These are phyloP conservation scores for Talaromyces sp. DNA, from an alignment of 2,329 filamentous ascomycete species.

Conservation along the genomic window DNA sequence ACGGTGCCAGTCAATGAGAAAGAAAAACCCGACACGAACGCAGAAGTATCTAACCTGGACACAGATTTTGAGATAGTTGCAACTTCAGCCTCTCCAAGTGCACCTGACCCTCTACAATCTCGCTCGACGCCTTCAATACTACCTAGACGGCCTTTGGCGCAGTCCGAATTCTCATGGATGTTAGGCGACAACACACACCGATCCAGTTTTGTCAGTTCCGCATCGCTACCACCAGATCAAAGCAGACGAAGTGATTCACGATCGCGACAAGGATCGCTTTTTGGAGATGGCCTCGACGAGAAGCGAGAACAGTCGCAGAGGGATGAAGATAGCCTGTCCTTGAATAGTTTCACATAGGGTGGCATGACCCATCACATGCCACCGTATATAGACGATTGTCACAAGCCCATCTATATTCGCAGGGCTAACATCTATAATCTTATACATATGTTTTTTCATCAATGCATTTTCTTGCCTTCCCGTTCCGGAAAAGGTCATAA, in stretches of 20 bases:
- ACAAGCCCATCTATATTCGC: not conserved
- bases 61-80: not conserved
- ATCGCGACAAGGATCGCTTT: constrained; percentile 34
- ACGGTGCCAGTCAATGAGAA: not conserved
- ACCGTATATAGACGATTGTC: not conserved
- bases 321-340: constrained; percentile 41
- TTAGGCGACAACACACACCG: constrained; percentile 46
- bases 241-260: constrained; percentile 36
- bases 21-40: not conserved
- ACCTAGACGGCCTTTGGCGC: constrained; percentile 41
- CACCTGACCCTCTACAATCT: constrained; percentile 5
- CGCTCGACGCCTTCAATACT: constrained; percentile 4
- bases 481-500: too few species aligned
- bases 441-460: not conserved
- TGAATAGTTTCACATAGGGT: constrained; percentile 36
- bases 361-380: constrained; percentile 8
- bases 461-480: not conserved
- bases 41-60: not conserved
- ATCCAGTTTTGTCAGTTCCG: constrained; percentile 48
- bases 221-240: constrained; percentile 46
- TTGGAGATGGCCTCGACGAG: constrained; percentile 33
- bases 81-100: not conserved
- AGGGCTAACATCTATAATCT: not conserved
- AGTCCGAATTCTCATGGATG: constrained; percentile 54
- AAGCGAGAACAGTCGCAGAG: constrained; percentile 29